Percentiles rank a stretch among this genome's conserved stretches.
Evolutionary conservation across 2,329 filamentous ascomycete species (phyloP).

Genomic region (Pyrenochaeta sp.): DNA sequence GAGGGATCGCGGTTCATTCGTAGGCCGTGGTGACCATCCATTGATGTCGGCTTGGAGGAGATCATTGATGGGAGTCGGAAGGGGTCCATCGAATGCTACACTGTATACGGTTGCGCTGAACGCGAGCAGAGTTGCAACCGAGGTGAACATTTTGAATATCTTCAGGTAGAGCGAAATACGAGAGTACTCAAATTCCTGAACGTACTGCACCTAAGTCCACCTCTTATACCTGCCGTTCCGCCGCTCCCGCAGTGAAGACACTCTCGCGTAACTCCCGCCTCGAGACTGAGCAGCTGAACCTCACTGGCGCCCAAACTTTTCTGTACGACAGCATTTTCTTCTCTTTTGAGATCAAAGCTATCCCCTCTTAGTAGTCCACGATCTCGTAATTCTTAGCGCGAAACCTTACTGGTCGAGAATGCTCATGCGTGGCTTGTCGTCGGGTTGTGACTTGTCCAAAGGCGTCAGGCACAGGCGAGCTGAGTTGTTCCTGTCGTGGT

Average conservation of each 20-base stretch:
- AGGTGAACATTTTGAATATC: not conserved
- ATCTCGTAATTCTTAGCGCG: not conserved
- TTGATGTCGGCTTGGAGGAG: conserved; percentile 10
- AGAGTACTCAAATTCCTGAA: too few species aligned
- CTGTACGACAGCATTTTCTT: not conserved
- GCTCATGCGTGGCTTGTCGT: not conserved
- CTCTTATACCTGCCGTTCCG: not conserved
- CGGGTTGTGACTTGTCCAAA: not conserved
- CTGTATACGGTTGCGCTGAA: conserved; percentile 10
- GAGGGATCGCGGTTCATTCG: conserved; percentile 5
- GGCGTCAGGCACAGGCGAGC: not conserved
- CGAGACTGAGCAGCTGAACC: not conserved
- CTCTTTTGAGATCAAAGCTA: not conserved
- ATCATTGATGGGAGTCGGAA: conserved; percentile 10
- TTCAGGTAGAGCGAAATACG: not conserved
- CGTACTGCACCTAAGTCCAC: not conserved
- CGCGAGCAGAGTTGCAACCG: conserved; percentile 10
- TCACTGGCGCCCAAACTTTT: not conserved
- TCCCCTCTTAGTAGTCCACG: not conserved
- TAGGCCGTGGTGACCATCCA: conserved; percentile 22
- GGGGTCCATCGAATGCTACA: conserved; percentile 15
- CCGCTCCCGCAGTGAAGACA: not conserved
- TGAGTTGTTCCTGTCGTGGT: not conserved
- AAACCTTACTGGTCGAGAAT: not conserved
- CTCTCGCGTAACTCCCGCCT: not conserved